These are phyloP conservation scores for Amanita pseudoporphyria DNA, from an alignment of 768 basidiomycete genomes.

Conservation along the genomic window DNA sequence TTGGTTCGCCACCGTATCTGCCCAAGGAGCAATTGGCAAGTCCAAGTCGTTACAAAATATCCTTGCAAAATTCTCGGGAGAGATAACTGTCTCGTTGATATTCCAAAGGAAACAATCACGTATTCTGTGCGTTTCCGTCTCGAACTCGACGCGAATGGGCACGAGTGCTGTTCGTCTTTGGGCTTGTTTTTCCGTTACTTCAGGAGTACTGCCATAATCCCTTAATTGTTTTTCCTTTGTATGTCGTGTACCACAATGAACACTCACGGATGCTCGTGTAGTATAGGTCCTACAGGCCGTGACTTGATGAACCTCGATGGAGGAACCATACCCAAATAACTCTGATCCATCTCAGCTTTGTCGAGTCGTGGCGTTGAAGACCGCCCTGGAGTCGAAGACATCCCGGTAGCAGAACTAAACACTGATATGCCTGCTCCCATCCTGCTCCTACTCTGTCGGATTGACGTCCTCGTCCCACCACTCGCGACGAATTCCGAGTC, in stretches of 20 bases:
- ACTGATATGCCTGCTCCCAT: constrained; percentile 41
- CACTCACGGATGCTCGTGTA: constrained; percentile 71
- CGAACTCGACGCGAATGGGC: constrained; percentile 93
- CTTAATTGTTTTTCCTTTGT: constrained; percentile 1
- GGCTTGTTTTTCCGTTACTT: constrained; percentile 57
- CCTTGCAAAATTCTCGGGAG: constrained; percentile 76
- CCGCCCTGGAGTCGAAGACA: constrained; percentile 28
- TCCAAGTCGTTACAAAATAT: constrained; percentile 88
- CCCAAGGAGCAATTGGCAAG: constrained; percentile 57
- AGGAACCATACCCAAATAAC: constrained; percentile 80
- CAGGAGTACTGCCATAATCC: constrained; percentile 40
- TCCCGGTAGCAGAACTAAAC: constrained; percentile 43
- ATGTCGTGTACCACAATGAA: not conserved
- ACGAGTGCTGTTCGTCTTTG: constrained; percentile 47
- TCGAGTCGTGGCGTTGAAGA: constrained; percentile 28
- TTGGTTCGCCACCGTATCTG: constrained; percentile 71
- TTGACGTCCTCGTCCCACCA: constrained; percentile 46
- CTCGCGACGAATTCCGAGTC: constrained; percentile 76
- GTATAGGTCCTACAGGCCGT: constrained; percentile 45
- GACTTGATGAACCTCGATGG: constrained; percentile 70
- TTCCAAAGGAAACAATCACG: constrained; percentile 98
- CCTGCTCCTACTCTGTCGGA: constrained; percentile 35
- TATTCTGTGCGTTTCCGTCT: constrained; percentile 84
- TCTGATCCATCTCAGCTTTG: constrained; percentile 70
- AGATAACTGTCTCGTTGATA: constrained; percentile 76